Evolutionary conservation across 768 basidiomycete species (phyloP).

Genomic region (Boletales sp.): DNA sequence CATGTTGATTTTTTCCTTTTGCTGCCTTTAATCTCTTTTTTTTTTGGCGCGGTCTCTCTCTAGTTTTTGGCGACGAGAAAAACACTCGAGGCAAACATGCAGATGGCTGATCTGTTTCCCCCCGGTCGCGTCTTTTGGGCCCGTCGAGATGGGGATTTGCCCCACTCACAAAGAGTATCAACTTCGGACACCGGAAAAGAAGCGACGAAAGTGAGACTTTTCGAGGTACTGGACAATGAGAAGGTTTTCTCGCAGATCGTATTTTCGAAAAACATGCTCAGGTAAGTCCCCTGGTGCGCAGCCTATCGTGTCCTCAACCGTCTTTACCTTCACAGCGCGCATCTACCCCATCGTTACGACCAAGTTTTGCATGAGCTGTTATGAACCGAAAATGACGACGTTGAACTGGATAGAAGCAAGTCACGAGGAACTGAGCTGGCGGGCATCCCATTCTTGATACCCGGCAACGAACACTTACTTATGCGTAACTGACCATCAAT

Average conservation of each 20-base stretch:
- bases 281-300: conserved; percentile 39
- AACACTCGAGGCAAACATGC: conserved; percentile 85
- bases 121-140: conserved; percentile 81
- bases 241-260: conserved; percentile 77
- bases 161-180: conserved; percentile 39
- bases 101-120: conserved; percentile 65
- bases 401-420: not conserved
- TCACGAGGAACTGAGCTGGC: not conserved
- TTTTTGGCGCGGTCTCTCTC: not conserved
- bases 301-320: not conserved
- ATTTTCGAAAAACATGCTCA: conserved; percentile 81
- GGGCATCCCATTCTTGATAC: conserved; percentile 10
- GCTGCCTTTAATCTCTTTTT: not conserved
- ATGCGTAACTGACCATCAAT: conserved; percentile 1
- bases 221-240: conserved; percentile 75
- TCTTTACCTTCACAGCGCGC: conserved; percentile 44
- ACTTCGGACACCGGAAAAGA: conserved; percentile 16
- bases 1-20: conserved; percentile 2
- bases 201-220: conserved; percentile 61
- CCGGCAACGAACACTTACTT: conserved; percentile 1
- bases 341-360: conserved; percentile 81
- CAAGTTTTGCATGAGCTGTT: conserved; percentile 67
- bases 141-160: conserved; percentile 67
- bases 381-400: conserved; percentile 25
- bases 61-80: conserved; percentile 80